These are phyloP conservation scores for Suaeda aralocaspica DNA, from an alignment of 148 eudicot genomes.

Conservation along the genomic window DNA sequence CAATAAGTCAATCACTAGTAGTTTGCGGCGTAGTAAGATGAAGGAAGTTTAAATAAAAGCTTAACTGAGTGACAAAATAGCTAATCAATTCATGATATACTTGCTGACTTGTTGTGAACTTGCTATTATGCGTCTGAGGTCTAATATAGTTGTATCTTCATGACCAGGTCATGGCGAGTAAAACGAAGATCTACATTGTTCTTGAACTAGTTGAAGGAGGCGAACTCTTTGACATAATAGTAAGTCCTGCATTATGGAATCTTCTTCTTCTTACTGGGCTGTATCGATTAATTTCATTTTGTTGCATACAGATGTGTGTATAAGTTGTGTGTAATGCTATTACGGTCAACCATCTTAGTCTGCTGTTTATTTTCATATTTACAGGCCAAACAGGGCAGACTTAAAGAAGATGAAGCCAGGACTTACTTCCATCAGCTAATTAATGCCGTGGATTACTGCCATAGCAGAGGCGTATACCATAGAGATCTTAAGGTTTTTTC, in stretches of 20 bases:
- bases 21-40: background rate
- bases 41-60: too few relatives aligned
- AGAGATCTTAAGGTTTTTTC: constrained; percentile 77
- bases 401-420: constrained; percentile 73
- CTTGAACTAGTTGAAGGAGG: constrained; percentile 85
- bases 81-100: background rate
- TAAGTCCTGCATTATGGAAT: constrained; percentile 32
- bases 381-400: constrained; percentile 73
- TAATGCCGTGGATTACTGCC: constrained; percentile 90
- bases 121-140: background rate
- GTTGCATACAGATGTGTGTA: background rate
- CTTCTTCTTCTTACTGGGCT: background rate
- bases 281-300: background rate
- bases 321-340: background rate
- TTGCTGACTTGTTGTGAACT: too few relatives aligned
- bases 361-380: background rate
- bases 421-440: constrained; percentile 88
- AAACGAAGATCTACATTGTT: constrained; percentile 83
- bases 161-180: constrained; percentile 88
- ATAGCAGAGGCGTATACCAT: constrained; percentile 94
- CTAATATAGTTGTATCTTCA: constrained; percentile 14
- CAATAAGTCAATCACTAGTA: too few relatives aligned
- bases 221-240: constrained; percentile 88
- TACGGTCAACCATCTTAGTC: background rate
- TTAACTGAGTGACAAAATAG: too few relatives aligned